Base-by-base conservation (phyloP, 305 asterid species). In the Caryopteris hybrid region DNA sequence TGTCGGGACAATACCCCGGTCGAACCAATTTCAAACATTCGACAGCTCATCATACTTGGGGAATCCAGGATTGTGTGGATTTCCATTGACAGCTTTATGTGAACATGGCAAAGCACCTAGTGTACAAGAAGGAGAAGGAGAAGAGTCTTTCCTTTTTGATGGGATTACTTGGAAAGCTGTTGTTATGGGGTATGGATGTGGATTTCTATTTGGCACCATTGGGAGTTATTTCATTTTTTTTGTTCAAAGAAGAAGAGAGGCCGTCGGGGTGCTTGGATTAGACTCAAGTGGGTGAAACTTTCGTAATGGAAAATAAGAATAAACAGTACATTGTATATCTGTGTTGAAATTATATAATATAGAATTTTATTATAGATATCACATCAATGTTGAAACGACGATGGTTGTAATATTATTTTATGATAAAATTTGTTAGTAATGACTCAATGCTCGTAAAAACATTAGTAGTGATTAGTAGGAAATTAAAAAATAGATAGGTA, bases 41-140 rank as follows among this genome's bases (percentile, higher is more conserved):
- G 66, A 29, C 12, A 71, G 68, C 27, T 17, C 17, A 11, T 80
- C 76, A 0, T 74, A 71, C 18, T 1, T 27, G 0, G 79, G 81
- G 3, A 81, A 81, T 67, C 11, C 61, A 3, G 74, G 31, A 6
- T 41, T 80, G 64, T 76, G 77, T 51, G 75, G 84, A 50, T 34
- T 2, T 7, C 79, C 75, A 18, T 7, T 80, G 52, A 52, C 69
- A 16, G 43, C 31, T 21, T 21, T 14, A 5, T 73, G 84, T 29
- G 14, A 27, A 39, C 36, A 52, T 13, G 53, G 14, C 23, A 6
- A 54, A n/a, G 8, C 56, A 4, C 20, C 39, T 33, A 10, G 8
- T 8, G 34, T 2, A 17, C 54, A 36, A 6, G 31, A 50, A 16
- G 60, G 29, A n/a, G 72, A 10, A 0, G 66, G 48, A 9, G 73